Evolutionary conservation across 331 rosid species (phyloP).

Genomic region (Saraca asoca): DNA sequence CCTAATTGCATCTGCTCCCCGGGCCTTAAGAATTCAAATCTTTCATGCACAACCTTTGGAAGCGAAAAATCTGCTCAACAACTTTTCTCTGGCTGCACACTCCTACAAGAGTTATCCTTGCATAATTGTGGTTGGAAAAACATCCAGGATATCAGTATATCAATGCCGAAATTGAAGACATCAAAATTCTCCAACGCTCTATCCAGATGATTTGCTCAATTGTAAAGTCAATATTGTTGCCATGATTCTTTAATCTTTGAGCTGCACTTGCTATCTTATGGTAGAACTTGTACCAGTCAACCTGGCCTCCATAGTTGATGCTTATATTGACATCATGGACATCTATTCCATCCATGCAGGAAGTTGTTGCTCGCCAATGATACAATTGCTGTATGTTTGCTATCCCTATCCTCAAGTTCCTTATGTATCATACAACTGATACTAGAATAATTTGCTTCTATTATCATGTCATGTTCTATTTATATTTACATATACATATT

Average conservation of each 20-base stretch:
- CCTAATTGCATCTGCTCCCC: neutral
- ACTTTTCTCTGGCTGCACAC: conserved; percentile 20
- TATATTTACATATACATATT: neutral
- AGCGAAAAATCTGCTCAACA: conserved; percentile 13
- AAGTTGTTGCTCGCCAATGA: neutral
- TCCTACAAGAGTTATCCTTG: conserved; percentile 10
- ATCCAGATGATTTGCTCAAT: neutral
- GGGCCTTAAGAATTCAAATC: conserved; percentile 13
- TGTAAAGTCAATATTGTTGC: conserved; percentile 14
- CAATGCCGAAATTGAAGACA: neutral
- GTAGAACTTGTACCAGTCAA: conserved; percentile 20
- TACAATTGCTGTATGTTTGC: conserved; percentile 25
- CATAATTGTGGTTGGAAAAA: conserved; percentile 18
- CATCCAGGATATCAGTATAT: neutral
- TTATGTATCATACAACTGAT: neutral
- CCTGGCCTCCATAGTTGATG: conserved; percentile 15
- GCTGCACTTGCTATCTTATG: neutral
- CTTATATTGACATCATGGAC: neutral
- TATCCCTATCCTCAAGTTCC: neutral
- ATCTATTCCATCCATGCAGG: no score
- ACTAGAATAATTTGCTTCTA: neutral
- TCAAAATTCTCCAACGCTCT: neutral
- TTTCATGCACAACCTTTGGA: conserved; percentile 2
- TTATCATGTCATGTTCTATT: neutral
- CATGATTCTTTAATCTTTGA: conserved; percentile 15